Conservation (phyloP, 108 stramenopile genomes). For the Nitzschia sp. region DNA sequence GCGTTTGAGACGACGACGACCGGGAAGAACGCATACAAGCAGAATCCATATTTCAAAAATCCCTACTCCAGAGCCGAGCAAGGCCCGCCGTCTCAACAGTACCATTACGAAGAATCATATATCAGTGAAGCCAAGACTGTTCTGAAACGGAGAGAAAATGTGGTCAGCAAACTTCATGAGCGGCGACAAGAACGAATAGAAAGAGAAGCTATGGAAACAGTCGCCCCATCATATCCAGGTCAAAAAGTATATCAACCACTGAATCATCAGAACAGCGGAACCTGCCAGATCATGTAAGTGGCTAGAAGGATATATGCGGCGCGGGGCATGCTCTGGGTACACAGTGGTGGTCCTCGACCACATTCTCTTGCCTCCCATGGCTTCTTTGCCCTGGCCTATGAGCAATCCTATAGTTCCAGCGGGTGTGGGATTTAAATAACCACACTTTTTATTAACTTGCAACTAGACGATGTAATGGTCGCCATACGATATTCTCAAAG, state of each 20-base stretch:
- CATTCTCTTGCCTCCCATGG: background rate
- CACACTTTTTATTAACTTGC: no score
- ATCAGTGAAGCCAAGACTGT: constrained; percentile 30
- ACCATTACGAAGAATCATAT: constrained; percentile 46
- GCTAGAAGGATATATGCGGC: no score
- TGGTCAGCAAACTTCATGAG: constrained; percentile 29
- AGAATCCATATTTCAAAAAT: constrained; percentile 30
- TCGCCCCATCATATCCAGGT: background rate
- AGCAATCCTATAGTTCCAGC: no score
- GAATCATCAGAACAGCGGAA: constrained; percentile 8
- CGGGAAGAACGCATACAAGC: background rate
- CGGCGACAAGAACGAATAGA: constrained; percentile 33
- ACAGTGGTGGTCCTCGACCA: no score
- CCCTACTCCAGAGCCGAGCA: constrained; percentile 45
- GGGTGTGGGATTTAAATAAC: no score
- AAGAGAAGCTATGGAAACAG: background rate
- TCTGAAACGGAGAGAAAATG: constrained; percentile 15
- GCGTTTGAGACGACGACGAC: constrained; percentile 31
- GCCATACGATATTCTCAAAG: no score
- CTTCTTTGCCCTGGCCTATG: no score
- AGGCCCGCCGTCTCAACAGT: constrained; percentile 33
- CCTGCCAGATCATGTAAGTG: constrained; percentile 18
- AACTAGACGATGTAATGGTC: no score
- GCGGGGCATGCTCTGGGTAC: no score
- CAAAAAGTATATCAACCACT: constrained; percentile 5